Evolutionary conservation across 1,139 yeast genomes (phyloP).

Genomic region (Yarrowia galli): DNA sequence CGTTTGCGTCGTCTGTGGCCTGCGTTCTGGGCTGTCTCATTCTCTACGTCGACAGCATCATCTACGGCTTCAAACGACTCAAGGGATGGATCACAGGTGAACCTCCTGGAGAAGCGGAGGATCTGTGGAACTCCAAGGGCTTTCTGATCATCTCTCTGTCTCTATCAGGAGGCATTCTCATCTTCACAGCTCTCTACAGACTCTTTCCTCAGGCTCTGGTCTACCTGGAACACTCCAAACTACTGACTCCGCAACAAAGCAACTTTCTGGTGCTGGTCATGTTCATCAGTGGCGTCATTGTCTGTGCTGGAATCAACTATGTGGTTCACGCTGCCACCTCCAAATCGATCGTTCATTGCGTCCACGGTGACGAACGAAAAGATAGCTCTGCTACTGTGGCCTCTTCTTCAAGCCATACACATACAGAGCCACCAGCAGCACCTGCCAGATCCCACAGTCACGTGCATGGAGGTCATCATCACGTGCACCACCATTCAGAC

Average conservation of each 20-base stretch:
- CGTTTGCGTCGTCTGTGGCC: conserved; percentile 62
- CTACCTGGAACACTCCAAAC: conserved; percentile 47
- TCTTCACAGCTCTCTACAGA: conserved; percentile 77
- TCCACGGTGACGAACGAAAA: conserved; percentile 56
- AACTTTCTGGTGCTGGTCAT: conserved; percentile 58
- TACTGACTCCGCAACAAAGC: conserved; percentile 45
- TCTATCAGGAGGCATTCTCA: conserved; percentile 69
- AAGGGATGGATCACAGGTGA: conserved; percentile 10
- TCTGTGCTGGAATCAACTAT: conserved; percentile 67
- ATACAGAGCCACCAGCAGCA: neutral
- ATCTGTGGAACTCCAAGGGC: conserved; percentile 63
- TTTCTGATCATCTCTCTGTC: conserved; percentile 73
- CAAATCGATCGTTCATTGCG: conserved; percentile 86
- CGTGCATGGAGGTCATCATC: neutral
- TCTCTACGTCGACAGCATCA: conserved; percentile 55
- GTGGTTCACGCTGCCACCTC: conserved; percentile 77
- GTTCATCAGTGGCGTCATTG: conserved; percentile 63
- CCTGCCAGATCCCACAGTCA: neutral
- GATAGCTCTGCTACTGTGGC: conserved; percentile 1
- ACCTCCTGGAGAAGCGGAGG: conserved; percentile 40
- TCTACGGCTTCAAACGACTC: conserved; percentile 54
- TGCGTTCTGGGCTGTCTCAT: conserved; percentile 67
- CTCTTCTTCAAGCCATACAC: neutral
- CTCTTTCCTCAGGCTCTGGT: conserved; percentile 70
- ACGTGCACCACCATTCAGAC: too few relatives aligned